Evolutionary conservation across 371 early-diverging fungal species (phyloP).

Genomic region (Coemansia sp.): DNA sequence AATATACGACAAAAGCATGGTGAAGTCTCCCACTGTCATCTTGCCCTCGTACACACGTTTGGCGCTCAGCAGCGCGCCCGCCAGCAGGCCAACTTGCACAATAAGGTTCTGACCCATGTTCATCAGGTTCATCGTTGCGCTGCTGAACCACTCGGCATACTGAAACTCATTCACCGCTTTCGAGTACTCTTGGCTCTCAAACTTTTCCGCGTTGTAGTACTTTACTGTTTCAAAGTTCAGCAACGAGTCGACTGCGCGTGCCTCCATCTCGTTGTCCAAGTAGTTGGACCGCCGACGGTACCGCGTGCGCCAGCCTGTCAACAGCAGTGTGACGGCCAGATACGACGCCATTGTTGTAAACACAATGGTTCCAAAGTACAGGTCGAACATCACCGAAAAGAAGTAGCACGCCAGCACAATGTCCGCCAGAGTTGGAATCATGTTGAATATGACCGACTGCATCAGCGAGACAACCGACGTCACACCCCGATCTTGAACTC

Average conservation of each 20-base stretch:
- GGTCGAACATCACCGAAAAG: slow-evolving; percentile 71
- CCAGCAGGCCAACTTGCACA: slow-evolving; percentile 77
- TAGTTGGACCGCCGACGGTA: slow-evolving; percentile 77
- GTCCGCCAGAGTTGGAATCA: slow-evolving; percentile 85
- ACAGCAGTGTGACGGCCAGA: slow-evolving; percentile 73
- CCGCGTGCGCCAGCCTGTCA: slow-evolving; percentile 91
- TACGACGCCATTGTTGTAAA: slow-evolving; percentile 85
- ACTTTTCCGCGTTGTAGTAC: slow-evolving; percentile 75
- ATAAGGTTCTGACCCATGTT: slow-evolving; percentile 84
- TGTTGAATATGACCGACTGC: slow-evolving; percentile 81
- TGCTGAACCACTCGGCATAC: slow-evolving; percentile 74
- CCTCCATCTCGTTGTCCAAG: slow-evolving; percentile 71
- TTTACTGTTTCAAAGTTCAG: slow-evolving; percentile 97
- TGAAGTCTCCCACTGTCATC: slow-evolving; percentile 83
- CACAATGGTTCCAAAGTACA: slow-evolving; percentile 78
- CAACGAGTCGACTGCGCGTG: slow-evolving; percentile 86
- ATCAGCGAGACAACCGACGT: slow-evolving; percentile 76
- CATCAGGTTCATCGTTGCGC: slow-evolving; percentile 70
- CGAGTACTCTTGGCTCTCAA: slow-evolving; percentile 76
- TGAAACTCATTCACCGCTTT: slow-evolving; percentile 77
- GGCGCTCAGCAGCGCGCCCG: slow-evolving; percentile 76
- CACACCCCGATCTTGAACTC: slow-evolving; percentile 88
- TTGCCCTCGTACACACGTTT: slow-evolving; percentile 70
- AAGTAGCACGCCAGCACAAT: slow-evolving; percentile 77
- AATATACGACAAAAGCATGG: slow-evolving; percentile 82